Evolutionary conservation across 108 stramenopile species (phyloP).

Genomic region (Seminavis robusta): DNA sequence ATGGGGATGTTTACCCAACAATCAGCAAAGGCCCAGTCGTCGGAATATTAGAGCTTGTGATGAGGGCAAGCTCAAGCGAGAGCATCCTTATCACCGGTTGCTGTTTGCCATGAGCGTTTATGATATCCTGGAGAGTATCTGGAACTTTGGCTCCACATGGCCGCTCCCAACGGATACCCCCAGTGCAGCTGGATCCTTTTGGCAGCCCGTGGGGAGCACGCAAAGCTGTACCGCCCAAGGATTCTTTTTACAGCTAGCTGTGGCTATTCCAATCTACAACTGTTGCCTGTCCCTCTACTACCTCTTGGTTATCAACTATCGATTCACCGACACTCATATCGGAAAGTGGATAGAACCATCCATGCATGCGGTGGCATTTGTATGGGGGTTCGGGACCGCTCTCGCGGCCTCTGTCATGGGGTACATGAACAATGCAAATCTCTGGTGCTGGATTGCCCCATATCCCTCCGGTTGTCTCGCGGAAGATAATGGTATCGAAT

Average conservation of each 20-base stretch:
- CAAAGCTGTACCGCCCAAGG: slow-evolving; percentile 33
- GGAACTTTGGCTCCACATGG: slow-evolving; percentile 17
- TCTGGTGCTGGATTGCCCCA: slow-evolving; percentile 29
- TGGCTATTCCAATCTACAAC: slow-evolving; percentile 25
- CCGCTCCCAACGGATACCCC: slow-evolving; percentile 12
- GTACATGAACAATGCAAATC: slow-evolving; percentile 20
- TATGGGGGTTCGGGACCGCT: slow-evolving; percentile 22
- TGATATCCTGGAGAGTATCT: slow-evolving; percentile 15
- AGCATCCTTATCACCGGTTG: slow-evolving; percentile 26
- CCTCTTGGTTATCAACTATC: slow-evolving; percentile 30
- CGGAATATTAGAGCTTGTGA: no score
- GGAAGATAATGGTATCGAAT: not conserved
- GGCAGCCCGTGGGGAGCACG: slow-evolving; percentile 8
- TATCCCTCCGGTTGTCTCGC: not conserved
- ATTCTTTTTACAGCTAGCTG: slow-evolving; percentile 33
- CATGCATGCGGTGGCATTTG: slow-evolving; percentile 16
- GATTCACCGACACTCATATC: slow-evolving; percentile 23
- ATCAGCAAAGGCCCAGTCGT: no score
- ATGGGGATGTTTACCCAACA: not conserved
- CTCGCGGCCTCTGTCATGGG: slow-evolving; percentile 10
- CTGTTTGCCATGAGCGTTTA: slow-evolving; percentile 19
- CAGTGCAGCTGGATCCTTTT: slow-evolving; percentile 2
- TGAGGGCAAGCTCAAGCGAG: not conserved
- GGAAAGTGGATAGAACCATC: slow-evolving; percentile 1
- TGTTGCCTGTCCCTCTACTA: slow-evolving; percentile 32